phyloP scores from a whole-genome alignment of 176 grass and related monocot species.

The Aegilops tauschii region DNA sequence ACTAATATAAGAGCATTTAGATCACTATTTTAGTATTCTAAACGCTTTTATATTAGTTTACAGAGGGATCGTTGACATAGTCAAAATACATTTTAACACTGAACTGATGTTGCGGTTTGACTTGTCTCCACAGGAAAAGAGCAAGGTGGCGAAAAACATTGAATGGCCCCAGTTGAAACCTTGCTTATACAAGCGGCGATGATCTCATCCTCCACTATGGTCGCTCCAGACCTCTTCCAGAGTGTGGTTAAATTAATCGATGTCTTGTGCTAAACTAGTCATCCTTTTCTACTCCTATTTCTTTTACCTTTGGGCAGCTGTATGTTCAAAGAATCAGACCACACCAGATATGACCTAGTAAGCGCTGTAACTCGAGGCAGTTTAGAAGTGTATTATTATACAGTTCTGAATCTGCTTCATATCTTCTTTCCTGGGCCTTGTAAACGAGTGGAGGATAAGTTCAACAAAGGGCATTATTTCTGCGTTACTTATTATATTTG shows the following conservation, averaged over 20 bases:
- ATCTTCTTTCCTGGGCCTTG: not conserved
- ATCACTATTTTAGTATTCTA: no score
- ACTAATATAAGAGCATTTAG: no score
- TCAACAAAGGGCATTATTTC: no score
- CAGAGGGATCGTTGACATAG: not conserved
- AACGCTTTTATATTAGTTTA: no score
- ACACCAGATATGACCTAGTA: not conserved
- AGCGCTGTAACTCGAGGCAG: not conserved
- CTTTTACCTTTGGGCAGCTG: not conserved
- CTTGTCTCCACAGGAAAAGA: conserved; percentile 56
- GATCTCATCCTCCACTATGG: not conserved
- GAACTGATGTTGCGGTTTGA: not conserved
- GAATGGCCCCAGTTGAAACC: conserved; percentile 80
- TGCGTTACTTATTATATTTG: no score
- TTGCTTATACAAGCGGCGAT: conserved; percentile 85
- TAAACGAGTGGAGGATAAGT: not conserved
- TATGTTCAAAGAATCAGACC: not conserved
- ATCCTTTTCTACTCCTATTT: not conserved
- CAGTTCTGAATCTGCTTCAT: not conserved
- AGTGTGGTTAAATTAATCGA: not conserved
- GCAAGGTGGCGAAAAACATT: conserved; percentile 51
- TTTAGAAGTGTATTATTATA: not conserved
- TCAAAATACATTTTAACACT: not conserved
- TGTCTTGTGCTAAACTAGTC: not conserved
- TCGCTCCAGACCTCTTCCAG: not conserved